Evolutionary conservation across 495 filamentous ascomycete genomes (phyloP).

Genomic region (Paragyromitra xinjiangensis): DNA sequence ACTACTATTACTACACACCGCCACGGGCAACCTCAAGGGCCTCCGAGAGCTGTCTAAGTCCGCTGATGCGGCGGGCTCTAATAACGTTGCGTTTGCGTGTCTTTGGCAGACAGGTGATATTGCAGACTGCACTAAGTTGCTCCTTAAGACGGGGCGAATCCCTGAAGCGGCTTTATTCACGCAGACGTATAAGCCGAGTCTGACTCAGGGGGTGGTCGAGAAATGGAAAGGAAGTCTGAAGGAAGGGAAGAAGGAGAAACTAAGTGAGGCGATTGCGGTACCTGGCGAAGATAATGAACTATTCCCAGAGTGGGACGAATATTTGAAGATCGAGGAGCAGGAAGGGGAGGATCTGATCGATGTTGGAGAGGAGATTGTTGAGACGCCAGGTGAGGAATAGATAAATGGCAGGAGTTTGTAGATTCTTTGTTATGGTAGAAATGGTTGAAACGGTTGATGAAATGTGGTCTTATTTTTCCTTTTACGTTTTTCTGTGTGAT

Average conservation of each 20-base stretch:
- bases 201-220: constrained; percentile 71
- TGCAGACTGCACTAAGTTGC: constrained; percentile 79
- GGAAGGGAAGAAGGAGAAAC: constrained; percentile 75
- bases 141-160: constrained; percentile 76
- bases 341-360: constrained; percentile 62
- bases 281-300: constrained; percentile 87
- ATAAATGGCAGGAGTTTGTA: constrained; percentile 2
- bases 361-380: constrained; percentile 54
- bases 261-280: constrained; percentile 82
- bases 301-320: constrained; percentile 96
- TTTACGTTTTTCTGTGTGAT: constrained; percentile 8
- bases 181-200: constrained; percentile 90
- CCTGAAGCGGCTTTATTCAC: constrained; percentile 90
- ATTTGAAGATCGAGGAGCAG: constrained; percentile 73
- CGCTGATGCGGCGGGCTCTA: constrained; percentile 76
- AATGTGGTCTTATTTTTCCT: constrained; percentile 16
- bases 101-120: constrained; percentile 88
- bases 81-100: constrained; percentile 92
- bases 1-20: constrained; percentile 83
- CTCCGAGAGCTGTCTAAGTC: constrained; percentile 74
- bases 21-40: constrained; percentile 77
- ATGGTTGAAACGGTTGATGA: constrained; percentile 18
- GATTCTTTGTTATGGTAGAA: constrained; percentile 36
- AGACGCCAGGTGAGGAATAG: constrained; percentile 14
- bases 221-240: constrained; percentile 80